Percentiles rank a stretch among this genome's conserved stretches.
Conservation (phyloP, 495 filamentous ascomycete species). For the Penicillium salamii region DNA sequence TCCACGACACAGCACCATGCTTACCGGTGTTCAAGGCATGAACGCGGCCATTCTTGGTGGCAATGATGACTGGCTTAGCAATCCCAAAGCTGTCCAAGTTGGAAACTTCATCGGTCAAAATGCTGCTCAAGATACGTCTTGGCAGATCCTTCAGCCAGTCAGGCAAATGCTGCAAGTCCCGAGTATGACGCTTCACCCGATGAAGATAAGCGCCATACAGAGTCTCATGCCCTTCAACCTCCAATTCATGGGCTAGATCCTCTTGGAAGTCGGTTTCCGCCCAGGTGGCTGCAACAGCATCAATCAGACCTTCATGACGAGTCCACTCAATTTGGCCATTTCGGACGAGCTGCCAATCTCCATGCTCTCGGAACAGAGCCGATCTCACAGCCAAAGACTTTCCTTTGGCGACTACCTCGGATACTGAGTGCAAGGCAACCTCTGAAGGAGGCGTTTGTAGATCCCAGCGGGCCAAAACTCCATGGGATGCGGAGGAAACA, state of each 20-base stretch:
- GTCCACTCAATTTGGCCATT: slow-evolving; percentile 81
- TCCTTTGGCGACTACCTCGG: slow-evolving; percentile 74
- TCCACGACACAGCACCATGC: slow-evolving; percentile 75
- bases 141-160: slow-evolving; percentile 66
- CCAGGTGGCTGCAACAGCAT: slow-evolving; percentile 72
- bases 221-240: slow-evolving; percentile 82
- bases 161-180: slow-evolving; percentile 78
- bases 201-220: slow-evolving; percentile 79
- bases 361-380: slow-evolving; percentile 64
- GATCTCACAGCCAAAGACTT: slow-evolving; percentile 71
- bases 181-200: slow-evolving; percentile 75
- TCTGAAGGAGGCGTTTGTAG: slow-evolving; percentile 41
- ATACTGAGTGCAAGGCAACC: slow-evolving; percentile 61
- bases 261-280: slow-evolving; percentile 68
- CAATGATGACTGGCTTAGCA: slow-evolving; percentile 75
- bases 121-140: slow-evolving; percentile 61
- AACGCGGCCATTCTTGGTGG: slow-evolving; percentile 75
- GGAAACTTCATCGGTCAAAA: slow-evolving; percentile 59
- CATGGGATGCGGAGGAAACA: slow-evolving; percentile 74
- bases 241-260: slow-evolving; percentile 72
- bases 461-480: slow-evolving; percentile 69
- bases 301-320: slow-evolving; percentile 75
- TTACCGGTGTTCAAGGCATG: slow-evolving; percentile 76
- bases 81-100: slow-evolving; percentile 81
- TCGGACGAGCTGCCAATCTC: slow-evolving; percentile 80